Percentiles rank a stretch among this genome's conserved stretches.
phyloP scores from a whole-genome alignment of 352 stramenopile species.

The Hyaloperonospora brassicae region DNA sequence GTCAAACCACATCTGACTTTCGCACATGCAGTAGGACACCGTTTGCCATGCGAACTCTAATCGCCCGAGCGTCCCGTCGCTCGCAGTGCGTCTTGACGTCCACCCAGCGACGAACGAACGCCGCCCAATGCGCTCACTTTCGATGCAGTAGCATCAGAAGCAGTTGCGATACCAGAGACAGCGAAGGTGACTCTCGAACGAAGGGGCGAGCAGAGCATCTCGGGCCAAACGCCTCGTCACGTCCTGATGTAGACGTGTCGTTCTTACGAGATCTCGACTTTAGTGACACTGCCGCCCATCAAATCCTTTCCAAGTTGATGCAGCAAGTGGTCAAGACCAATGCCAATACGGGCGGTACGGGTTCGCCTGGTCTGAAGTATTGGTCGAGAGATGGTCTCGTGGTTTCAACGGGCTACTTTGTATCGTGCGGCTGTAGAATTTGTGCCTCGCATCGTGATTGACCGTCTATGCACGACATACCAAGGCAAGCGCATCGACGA shows the following conservation, averaged over 20 bases:
- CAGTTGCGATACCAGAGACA: too few species aligned
- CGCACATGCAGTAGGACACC: too few species aligned
- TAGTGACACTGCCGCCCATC: conserved; percentile 28
- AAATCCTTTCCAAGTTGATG: conserved; percentile 56
- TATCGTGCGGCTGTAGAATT: conserved; percentile 41
- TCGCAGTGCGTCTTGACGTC: too few species aligned
- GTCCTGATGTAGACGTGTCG: conserved; percentile 26
- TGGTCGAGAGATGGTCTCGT: neutral
- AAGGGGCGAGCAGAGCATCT: neutral
- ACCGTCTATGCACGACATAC: conserved; percentile 58
- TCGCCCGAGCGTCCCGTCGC: too few species aligned
- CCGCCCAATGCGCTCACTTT: neutral
- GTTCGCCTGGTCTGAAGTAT: neutral
- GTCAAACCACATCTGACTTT: too few species aligned
- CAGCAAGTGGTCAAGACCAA: conserved; percentile 65
- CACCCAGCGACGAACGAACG: too few species aligned
- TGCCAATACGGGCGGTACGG: conserved; percentile 50
- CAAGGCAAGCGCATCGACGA: conserved; percentile 57
- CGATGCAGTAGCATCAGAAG: conserved; percentile 3
- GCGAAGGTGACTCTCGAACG: neutral
- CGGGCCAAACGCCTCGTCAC: too few species aligned
- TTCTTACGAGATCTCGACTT: conserved; percentile 51
- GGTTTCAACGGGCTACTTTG: neutral
- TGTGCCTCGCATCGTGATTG: conserved; percentile 65
- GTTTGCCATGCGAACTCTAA: too few species aligned